Conservation (phyloP, 805 yeast genomes). For the Lipomyces yamanashiensis region DNA sequence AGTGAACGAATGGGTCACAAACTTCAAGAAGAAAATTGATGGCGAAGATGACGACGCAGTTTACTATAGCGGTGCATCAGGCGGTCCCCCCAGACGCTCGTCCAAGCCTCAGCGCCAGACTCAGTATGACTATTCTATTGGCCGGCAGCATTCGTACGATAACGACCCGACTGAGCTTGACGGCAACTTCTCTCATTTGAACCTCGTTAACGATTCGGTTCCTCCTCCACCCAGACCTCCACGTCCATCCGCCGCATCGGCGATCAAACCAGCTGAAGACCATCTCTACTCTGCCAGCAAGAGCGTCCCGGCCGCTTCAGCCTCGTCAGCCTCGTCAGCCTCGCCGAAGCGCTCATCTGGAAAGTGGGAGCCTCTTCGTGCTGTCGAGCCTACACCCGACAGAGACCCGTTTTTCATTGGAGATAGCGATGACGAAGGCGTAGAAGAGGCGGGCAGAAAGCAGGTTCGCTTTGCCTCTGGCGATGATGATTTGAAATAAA, state of each 20-base stretch:
- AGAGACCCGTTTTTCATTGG: conserved; percentile 58
- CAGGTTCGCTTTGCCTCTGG: conserved; percentile 30
- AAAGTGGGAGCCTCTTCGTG: conserved; percentile 53
- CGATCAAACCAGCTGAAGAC: neutral
- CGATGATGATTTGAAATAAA: conserved; percentile 1
- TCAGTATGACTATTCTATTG: conserved; percentile 15
- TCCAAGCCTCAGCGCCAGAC: conserved; percentile 9
- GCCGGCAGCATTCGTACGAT: conserved; percentile 48
- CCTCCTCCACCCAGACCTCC: conserved; percentile 45
- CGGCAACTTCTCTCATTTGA: conserved; percentile 56
- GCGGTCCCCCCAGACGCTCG: neutral
- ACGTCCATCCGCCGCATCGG: conserved; percentile 38
- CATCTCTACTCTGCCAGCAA: conserved; percentile 10
- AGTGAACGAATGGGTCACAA: conserved; percentile 78
- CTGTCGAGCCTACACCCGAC: conserved; percentile 48
- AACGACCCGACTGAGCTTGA: conserved; percentile 61
- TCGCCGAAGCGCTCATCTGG: conserved; percentile 18
- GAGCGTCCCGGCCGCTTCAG: neutral
- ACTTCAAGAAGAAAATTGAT: conserved; percentile 59
- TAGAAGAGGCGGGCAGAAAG: conserved; percentile 24
- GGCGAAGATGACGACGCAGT: conserved; percentile 42
- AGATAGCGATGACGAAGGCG: conserved; percentile 53
- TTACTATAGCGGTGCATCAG: conserved; percentile 14
- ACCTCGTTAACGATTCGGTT: conserved; percentile 49
- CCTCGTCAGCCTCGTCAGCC: conserved; percentile 1